Evolutionary conservation across 805 yeast species (phyloP), one percentile per base, ranked within the genome.

Genomic region (Middelhovenomyces tepae): DNA sequence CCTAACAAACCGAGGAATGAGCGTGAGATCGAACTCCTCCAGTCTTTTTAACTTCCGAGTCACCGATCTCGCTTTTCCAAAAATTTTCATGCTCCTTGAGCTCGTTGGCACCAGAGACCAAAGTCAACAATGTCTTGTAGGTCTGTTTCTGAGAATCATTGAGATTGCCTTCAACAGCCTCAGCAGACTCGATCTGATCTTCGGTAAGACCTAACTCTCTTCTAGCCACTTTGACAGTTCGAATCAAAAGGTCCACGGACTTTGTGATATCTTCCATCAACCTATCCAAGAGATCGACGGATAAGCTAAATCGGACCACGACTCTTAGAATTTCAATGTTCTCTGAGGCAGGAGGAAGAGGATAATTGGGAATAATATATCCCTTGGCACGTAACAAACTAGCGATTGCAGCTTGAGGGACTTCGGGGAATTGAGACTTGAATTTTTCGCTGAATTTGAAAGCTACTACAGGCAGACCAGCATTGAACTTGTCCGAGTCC

Each of bases 381-480:
- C 94, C 93, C 47, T 75, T 74, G 53, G 69, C 73, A 54, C 95
- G 72, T 48, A 86, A 62, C 54, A 85, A 53, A 9, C 76, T 64
- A 1, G 94, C 78, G 17, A 86, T 56, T 38, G 82, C 65, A 11
- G 78, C 67, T 57, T 87, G 95, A 7, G 94, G 94, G 36, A 86
- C 71, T 55, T 75, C 84, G 3, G 94, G 91, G 54, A 75, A 82
- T 26, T 66, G 53, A 27, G 67, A 51, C 26, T 59, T 53, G 53
- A 86, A 72, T 23, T 64, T 63, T 32, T 73, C 62, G 2, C 82
- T 69, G 45, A 86, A 71, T 51, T 74, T 74, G 68, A 85, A 86
- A 0, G 95, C 80, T 27, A 85, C 95, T 21, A 86, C 91, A 2
- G 96, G 96, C 39, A 86, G 68, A 2, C 95, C 95, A 1, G 81